Evolutionary conservation across 176 grass and related monocot species (phyloP).

Genomic region (Dactylis glomerata): DNA sequence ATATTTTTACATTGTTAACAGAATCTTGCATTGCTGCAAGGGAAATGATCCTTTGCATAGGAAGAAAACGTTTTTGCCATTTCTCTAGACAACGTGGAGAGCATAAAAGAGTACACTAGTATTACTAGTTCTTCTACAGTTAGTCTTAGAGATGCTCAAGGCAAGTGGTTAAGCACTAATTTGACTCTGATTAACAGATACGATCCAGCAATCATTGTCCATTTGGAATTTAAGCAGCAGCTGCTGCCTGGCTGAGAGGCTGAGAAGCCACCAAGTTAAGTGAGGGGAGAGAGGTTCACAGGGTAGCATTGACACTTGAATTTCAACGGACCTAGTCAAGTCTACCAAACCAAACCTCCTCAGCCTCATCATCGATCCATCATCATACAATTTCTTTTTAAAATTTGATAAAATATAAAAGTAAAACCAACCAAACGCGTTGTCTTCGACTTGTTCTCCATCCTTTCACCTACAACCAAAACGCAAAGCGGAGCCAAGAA

Average conservation of each 20-base stretch:
- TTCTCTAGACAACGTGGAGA: neutral
- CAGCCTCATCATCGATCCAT: constrained; percentile 21
- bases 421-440: constrained; percentile 27
- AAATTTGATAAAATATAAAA: neutral
- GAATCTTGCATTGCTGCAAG: too few relatives aligned
- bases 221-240: neutral
- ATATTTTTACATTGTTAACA: too few relatives aligned
- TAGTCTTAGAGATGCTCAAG: neutral
- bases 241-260: neutral
- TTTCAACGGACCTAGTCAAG: constrained; percentile 49
- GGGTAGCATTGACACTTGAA: constrained; percentile 44
- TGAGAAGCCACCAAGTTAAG: neutral
- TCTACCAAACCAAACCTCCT: constrained; percentile 26
- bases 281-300: neutral
- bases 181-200: neutral
- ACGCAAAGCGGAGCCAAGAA: neutral
- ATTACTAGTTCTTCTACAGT: neutral
- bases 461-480: neutral
- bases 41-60: too few relatives aligned
- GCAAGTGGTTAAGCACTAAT: neutral
- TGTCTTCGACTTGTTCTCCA: neutral
- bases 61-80: too few relatives aligned
- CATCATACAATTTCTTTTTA: neutral
- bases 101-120: neutral
- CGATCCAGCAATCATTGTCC: neutral